A percentile compares a stretch with the other conserved stretches of the same genome.
These are phyloP conservation scores for Pachyrhizus erosus DNA, from an alignment of 306 rosid genomes.

Conservation along the genomic window DNA sequence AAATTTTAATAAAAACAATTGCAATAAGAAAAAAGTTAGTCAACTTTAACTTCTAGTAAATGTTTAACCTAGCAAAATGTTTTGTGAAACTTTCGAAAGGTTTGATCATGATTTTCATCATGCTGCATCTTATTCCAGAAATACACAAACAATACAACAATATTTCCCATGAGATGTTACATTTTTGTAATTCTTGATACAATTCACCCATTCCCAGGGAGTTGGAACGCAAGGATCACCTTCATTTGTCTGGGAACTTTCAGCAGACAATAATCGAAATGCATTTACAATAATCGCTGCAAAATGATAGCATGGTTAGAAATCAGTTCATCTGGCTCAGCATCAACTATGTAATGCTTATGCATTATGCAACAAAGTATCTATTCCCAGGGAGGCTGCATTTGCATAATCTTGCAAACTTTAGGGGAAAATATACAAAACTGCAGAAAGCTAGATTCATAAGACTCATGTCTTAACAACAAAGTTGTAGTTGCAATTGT, in stretches of 20 bases:
- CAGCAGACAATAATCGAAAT: neutral
- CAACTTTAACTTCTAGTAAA: neutral
- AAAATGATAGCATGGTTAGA: slow-evolving; percentile 39
- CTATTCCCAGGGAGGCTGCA: too few species aligned
- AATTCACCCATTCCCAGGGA: slow-evolving; percentile 27
- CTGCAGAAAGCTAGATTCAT: too few species aligned
- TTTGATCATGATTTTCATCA: slow-evolving; percentile 18
- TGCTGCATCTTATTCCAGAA: neutral
- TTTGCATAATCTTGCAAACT: too few species aligned
- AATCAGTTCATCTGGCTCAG: slow-evolving; percentile 38
- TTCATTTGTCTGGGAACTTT: slow-evolving; percentile 17
- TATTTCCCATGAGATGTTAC: slow-evolving; percentile 51
- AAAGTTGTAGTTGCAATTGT: too few species aligned
- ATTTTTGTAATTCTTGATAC: slow-evolving; percentile 73
- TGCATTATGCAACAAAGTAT: slow-evolving; percentile 13
- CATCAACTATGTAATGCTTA: neutral
- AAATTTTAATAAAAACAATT: slow-evolving; percentile 53
- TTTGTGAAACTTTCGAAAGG: neutral
- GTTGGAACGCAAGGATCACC: slow-evolving; percentile 30
- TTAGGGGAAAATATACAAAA: too few species aligned
- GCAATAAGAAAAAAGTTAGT: neutral
- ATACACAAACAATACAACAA: neutral
- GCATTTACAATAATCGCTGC: slow-evolving; percentile 58
- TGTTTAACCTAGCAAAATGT: neutral
- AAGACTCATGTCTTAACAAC: too few species aligned